Percentiles rank a stretch among this genome's conserved stretches.
These are phyloP conservation scores for Tolypocladium paradoxum DNA, from an alignment of 2,329 filamentous ascomycete species.

Conservation along the genomic window DNA sequence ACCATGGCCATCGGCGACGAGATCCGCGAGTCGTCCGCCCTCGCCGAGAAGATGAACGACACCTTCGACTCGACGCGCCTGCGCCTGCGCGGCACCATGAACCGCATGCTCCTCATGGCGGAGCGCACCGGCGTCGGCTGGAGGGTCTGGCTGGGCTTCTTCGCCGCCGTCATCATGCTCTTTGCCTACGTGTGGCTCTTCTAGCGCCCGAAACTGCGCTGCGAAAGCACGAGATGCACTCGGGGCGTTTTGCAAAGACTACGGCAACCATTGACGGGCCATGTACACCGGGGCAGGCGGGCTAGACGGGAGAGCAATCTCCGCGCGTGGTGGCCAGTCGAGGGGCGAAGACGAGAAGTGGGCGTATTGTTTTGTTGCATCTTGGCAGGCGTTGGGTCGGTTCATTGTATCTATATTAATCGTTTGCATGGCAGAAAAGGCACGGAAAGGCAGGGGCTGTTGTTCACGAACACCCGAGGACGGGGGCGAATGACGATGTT, in stretches of 20 bases:
- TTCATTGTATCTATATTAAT: neutral
- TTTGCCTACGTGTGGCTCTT: slow-evolving; percentile 94
- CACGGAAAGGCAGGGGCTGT: neutral
- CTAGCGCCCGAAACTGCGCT: slow-evolving; percentile 25
- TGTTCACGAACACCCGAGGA: neutral
- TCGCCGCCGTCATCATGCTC: slow-evolving; percentile 67
- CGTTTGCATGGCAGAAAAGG: neutral
- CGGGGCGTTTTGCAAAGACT: neutral
- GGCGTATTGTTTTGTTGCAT: neutral
- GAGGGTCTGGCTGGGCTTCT: slow-evolving; percentile 89
- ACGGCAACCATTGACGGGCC: neutral
- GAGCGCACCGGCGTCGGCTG: slow-evolving; percentile 89
- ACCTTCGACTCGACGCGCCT: slow-evolving; percentile 78
- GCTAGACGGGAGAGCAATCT: neutral
- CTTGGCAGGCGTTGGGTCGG: slow-evolving; percentile 1
- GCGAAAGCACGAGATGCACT: neutral
- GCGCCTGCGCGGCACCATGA: slow-evolving; percentile 85
- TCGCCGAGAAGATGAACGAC: slow-evolving; percentile 94
- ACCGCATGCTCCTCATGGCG: slow-evolving; percentile 92
- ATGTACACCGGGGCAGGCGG: too few species aligned
- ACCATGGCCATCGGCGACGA: slow-evolving; percentile 90
- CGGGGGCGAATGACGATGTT: neutral
- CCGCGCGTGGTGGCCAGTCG: neutral
- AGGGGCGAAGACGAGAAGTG: neutral
- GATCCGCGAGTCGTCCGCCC: slow-evolving; percentile 77